Percentiles rank a stretch among this genome's conserved stretches.
phyloP scores from a whole-genome alignment of 2,329 filamentous ascomycete species.

The Xenoacremonium recifei region DNA sequence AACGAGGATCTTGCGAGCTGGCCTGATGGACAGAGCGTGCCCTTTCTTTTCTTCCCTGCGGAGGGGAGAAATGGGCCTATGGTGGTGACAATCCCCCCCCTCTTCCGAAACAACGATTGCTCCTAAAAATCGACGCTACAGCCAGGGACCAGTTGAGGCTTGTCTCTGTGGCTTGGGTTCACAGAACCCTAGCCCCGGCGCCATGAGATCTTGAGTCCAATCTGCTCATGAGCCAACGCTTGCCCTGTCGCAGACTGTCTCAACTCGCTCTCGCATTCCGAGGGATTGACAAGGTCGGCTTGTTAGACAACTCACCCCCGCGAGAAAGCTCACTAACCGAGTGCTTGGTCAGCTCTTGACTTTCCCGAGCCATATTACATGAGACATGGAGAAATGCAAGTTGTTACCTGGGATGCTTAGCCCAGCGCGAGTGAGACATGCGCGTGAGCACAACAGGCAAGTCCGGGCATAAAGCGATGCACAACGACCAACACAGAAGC shows the following conservation, averaged over 20 bases:
- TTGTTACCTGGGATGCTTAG: too few relatives aligned
- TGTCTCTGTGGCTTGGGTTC: conserved; percentile 11
- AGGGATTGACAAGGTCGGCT: too few relatives aligned
- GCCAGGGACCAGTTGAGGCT: conserved; percentile 19
- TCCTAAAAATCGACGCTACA: conserved; percentile 16
- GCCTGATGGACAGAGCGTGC: conserved; percentile 11
- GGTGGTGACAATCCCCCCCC: not conserved
- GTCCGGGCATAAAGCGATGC: too few relatives aligned
- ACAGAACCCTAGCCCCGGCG: conserved; percentile 5
- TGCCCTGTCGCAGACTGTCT: conserved; percentile 10
- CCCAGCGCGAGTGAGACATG: not conserved
- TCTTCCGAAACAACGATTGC: conserved; percentile 16
- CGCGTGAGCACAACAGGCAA: not conserved
- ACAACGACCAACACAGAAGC: too few relatives aligned
- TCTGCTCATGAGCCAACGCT: conserved; percentile 19
- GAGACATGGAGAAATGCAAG: too few relatives aligned
- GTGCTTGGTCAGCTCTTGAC: too few relatives aligned
- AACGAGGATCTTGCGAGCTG: conserved; percentile 11
- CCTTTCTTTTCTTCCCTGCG: too few relatives aligned
- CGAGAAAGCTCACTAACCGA: too few relatives aligned
- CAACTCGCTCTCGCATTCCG: conserved; percentile 9
- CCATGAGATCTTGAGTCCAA: conserved; percentile 18
- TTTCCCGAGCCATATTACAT: too few relatives aligned
- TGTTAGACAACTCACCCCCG: too few relatives aligned
- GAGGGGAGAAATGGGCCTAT: not conserved